Conservation (phyloP, 2,329 filamentous ascomycete species). For the Tolypocladium nubicola region DNA sequence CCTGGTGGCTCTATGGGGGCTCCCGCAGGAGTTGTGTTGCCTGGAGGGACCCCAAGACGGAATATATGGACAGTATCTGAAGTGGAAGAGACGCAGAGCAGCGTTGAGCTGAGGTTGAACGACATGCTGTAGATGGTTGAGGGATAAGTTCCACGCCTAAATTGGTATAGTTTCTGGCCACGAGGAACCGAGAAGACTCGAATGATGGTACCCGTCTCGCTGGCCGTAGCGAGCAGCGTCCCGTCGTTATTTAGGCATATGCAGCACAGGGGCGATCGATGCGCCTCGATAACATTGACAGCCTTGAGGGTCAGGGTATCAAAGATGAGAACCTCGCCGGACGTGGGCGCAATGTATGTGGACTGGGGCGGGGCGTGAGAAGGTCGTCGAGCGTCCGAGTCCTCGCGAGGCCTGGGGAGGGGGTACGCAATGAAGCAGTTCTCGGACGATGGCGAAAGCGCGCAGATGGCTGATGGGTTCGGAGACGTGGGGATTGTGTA, state of each 20-base stretch:
- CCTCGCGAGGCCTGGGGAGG: slow-evolving; percentile 62
- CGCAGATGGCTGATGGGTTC: slow-evolving; percentile 84
- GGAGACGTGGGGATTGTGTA: slow-evolving; percentile 90
- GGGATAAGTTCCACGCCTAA: slow-evolving; percentile 88
- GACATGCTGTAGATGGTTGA: slow-evolving; percentile 98
- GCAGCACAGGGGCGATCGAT: slow-evolving; percentile 81
- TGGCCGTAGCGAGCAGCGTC: slow-evolving; percentile 84
- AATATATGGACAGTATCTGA: slow-evolving; percentile 97
- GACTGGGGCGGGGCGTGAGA: slow-evolving; percentile 76
- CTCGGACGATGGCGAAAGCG: slow-evolving; percentile 86
- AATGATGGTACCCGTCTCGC: slow-evolving; percentile 95
- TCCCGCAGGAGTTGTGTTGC: slow-evolving; percentile 22
- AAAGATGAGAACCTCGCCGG: slow-evolving; percentile 86
- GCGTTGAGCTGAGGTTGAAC: slow-evolving; percentile 87
- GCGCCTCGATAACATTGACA: slow-evolving; percentile 90
- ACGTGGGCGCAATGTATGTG: slow-evolving; percentile 71
- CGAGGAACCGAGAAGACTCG: slow-evolving; percentile 87
- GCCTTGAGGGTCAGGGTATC: slow-evolving; percentile 84
- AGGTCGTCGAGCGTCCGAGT: slow-evolving; percentile 48
- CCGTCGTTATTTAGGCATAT: slow-evolving; percentile 90
- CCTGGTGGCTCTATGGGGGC: slow-evolving; percentile 26
- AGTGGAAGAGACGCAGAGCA: slow-evolving; percentile 90
- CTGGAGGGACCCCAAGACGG: slow-evolving; percentile 51
- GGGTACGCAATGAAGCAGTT: slow-evolving; percentile 95
- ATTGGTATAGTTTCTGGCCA: slow-evolving; percentile 91